Evolutionary conservation across 768 basidiomycete species (phyloP).

Genomic region (Mycena belliarum): DNA sequence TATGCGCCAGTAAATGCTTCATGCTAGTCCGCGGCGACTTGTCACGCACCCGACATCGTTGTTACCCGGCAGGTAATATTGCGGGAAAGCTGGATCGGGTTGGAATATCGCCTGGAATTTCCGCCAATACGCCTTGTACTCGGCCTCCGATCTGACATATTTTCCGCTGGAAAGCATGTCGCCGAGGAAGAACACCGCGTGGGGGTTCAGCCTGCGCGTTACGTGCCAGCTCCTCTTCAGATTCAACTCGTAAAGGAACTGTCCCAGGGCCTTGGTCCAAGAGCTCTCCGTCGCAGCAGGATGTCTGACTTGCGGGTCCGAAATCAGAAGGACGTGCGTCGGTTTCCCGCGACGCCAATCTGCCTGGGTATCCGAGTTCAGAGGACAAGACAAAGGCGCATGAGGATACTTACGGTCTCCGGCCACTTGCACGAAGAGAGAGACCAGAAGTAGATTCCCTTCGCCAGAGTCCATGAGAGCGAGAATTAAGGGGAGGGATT

Average conservation of each 20-base stretch:
- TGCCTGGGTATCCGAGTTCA: constrained; percentile 13
- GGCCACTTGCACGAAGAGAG: constrained; percentile 66
- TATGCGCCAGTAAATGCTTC: too few relatives aligned
- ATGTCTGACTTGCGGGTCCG: constrained; percentile 66
- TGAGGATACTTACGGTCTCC: constrained; percentile 28
- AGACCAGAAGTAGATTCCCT: constrained; percentile 57
- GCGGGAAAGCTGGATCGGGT: constrained; percentile 36
- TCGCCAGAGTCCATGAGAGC: background rate
- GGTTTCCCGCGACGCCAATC: constrained; percentile 27
- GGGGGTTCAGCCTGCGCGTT: constrained; percentile 53
- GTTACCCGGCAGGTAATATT: constrained; percentile 77
- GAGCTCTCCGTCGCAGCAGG: constrained; percentile 39
- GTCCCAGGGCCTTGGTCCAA: constrained; percentile 43
- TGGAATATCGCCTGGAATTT: constrained; percentile 68
- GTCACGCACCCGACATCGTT: constrained; percentile 67
- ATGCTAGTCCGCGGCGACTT: background rate
- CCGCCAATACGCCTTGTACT: constrained; percentile 57
- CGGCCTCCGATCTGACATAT: constrained; percentile 45
- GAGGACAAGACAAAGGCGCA: background rate
- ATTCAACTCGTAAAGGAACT: constrained; percentile 55
- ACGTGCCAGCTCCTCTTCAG: constrained; percentile 74
- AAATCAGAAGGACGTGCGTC: constrained; percentile 64
- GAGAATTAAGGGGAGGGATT: background rate
- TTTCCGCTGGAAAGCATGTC: constrained; percentile 75
- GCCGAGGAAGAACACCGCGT: constrained; percentile 73